These are phyloP conservation scores for Pichia sp. DNA, from an alignment of 1,139 yeast species.

Conservation along the genomic window DNA sequence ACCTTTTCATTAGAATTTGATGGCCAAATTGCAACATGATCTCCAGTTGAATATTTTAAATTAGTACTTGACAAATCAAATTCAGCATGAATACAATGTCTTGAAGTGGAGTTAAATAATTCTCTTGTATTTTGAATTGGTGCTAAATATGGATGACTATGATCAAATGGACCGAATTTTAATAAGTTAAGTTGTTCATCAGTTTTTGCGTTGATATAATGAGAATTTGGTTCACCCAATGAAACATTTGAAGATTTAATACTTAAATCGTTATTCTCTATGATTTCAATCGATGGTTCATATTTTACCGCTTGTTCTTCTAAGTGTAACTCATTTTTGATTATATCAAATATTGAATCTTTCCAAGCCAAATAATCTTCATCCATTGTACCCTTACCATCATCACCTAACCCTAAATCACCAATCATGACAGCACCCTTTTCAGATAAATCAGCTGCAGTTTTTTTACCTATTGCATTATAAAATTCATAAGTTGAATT, in stretches of 20 bases:
- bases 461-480: constrained; percentile 73
- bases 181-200: constrained; percentile 35
- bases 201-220: constrained; percentile 42
- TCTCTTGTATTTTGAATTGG: constrained; percentile 58
- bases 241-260: constrained; percentile 43
- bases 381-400: constrained; percentile 89
- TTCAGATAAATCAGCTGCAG: constrained; percentile 41
- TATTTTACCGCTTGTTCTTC: constrained; percentile 73
- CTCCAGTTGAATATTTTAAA: constrained; percentile 88
- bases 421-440: constrained; percentile 74
- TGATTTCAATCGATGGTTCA: constrained; percentile 59
- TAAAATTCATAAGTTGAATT: constrained; percentile 89
- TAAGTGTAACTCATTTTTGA: constrained; percentile 59
- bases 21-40: constrained; percentile 93
- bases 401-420: constrained; percentile 84
- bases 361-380: constrained; percentile 95
- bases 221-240: constrained; percentile 77
- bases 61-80: constrained; percentile 73
- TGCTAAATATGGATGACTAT: constrained; percentile 78
- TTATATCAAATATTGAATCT: constrained; percentile 60
- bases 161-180: constrained; percentile 74
- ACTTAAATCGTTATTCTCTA: constrained; percentile 29
- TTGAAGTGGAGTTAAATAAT: constrained; percentile 53
- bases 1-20: constrained; percentile 79
- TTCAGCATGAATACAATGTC: constrained; percentile 88